Conservation (phyloP, 2,329 filamentous ascomycete species). For the Thelonectria rubi region DNA sequence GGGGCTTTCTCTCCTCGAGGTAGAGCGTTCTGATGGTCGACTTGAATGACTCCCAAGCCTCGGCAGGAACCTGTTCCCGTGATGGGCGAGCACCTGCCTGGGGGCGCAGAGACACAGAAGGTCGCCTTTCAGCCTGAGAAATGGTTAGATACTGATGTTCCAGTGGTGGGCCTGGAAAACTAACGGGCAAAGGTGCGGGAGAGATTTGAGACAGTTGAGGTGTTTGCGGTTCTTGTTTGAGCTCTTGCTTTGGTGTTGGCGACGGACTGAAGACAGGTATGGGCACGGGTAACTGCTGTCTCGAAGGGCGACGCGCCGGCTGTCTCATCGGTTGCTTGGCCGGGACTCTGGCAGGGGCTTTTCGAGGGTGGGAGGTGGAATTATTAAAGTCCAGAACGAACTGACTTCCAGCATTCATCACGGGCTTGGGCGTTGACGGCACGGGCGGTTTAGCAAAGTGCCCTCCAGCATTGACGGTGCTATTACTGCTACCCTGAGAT, state of each 20-base stretch:
- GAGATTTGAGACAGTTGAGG: constrained; percentile 40
- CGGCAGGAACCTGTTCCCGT: constrained; percentile 55
- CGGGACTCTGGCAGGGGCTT: constrained; percentile 47
- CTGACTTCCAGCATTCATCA: constrained; percentile 47
- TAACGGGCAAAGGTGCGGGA: constrained; percentile 43
- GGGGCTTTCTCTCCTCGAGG: constrained; percentile 58
- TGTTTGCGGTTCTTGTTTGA: constrained; percentile 45
- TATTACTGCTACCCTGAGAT: constrained; percentile 33
- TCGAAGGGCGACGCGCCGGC: constrained; percentile 39
- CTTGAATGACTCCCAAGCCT: constrained; percentile 60
- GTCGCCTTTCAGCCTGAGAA: constrained; percentile 41
- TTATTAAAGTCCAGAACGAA: constrained; percentile 50
- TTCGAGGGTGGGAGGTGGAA: constrained; percentile 45
- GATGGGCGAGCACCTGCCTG: constrained; percentile 49
- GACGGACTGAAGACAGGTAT: constrained; percentile 39
- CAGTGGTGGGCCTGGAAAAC: constrained; percentile 17
- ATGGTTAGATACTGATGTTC: constrained; percentile 20
- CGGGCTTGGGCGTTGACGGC: constrained; percentile 52
- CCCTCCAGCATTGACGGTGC: constrained; percentile 34
- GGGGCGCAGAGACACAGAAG: constrained; percentile 43
- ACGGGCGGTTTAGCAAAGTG: constrained; percentile 51
- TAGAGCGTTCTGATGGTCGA: constrained; percentile 56
- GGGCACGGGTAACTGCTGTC: constrained; percentile 30
- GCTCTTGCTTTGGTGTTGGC: constrained; percentile 17
- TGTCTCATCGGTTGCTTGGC: constrained; percentile 39